A percentile compares a stretch with the other conserved stretches of the same genome.
Evolutionary conservation across 75 land plant species (phyloP).

Genomic region (Selaginella moellendorffii): DNA sequence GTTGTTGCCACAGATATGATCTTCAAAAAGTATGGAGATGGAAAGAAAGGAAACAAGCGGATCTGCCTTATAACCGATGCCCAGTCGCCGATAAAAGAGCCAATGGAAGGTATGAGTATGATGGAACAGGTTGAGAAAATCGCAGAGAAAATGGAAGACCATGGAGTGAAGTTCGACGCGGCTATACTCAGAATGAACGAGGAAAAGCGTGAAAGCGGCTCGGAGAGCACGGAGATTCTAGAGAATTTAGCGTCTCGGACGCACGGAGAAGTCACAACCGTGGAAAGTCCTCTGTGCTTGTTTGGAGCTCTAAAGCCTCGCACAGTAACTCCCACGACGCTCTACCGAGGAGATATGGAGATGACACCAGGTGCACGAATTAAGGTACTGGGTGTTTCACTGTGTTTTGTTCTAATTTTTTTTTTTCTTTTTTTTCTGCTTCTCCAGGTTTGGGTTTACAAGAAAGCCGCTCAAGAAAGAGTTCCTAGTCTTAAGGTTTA

Average conservation of each 20-base stretch:
- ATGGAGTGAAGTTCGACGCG: conserved; percentile 69
- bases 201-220: background rate
- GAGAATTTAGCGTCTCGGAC: conserved; percentile 45
- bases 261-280: conserved; percentile 32
- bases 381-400: conserved; percentile 37
- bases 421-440: too few species aligned
- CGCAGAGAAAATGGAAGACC: conserved; percentile 42
- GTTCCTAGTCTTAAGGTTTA: conserved; percentile 74
- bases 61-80: conserved; percentile 71
- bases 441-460: conserved; percentile 99
- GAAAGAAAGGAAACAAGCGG: conserved; percentile 64
- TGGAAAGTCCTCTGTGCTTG: conserved; percentile 47
- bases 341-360: conserved; percentile 86
- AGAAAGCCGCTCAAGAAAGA: conserved; percentile 73
- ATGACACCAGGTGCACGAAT: conserved; percentile 56
- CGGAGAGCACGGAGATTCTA: conserved; percentile 50
- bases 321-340: conserved; percentile 57
- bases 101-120: conserved; percentile 70
- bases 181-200: conserved; percentile 28
- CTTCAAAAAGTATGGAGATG: conserved; percentile 53
- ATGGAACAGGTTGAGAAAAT: conserved; percentile 59
- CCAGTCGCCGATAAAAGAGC: conserved; percentile 47
- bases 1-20: conserved; percentile 92
- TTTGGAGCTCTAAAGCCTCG: conserved; percentile 70
- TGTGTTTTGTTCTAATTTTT: background rate